Conservation (phyloP, 805 yeast species). For the Metschnikowia cubensis region DNA sequence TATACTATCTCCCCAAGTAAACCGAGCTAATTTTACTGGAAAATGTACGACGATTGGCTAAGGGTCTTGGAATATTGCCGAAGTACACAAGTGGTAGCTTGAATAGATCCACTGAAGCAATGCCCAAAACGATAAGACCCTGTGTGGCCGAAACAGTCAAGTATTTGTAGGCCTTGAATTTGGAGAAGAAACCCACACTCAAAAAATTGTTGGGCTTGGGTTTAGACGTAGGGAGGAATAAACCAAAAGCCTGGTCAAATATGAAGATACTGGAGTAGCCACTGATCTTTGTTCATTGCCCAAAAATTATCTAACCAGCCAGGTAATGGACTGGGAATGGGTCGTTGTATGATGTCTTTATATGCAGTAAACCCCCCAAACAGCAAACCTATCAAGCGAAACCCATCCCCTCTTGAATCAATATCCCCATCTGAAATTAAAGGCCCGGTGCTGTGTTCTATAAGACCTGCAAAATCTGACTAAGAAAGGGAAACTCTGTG, state of each 20-base stretch:
- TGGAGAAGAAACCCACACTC: conserved; percentile 8
- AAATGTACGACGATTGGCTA: conserved; percentile 85
- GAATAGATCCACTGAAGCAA: conserved; percentile 34
- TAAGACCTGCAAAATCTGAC: too few relatives aligned
- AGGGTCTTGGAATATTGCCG: conserved; percentile 65
- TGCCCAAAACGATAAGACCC: conserved; percentile 46
- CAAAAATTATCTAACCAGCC: conserved; percentile 38
- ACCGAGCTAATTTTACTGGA: conserved; percentile 17
- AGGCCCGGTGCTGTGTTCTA: too few relatives aligned
- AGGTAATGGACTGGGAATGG: too few relatives aligned
- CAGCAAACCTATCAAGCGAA: too few relatives aligned
- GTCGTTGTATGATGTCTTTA: too few relatives aligned
- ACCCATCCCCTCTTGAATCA: too few relatives aligned
- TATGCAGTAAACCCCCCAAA: too few relatives aligned
- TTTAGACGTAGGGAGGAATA: conserved; percentile 55
- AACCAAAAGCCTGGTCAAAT: conserved; percentile 84
- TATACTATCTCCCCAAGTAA: too few relatives aligned
- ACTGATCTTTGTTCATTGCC: conserved; percentile 75
- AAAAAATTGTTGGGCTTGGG: conserved; percentile 51
- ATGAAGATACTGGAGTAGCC: conserved; percentile 86
- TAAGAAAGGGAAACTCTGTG: too few relatives aligned
- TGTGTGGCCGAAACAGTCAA: conserved; percentile 49
- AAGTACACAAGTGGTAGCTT: conserved; percentile 17
- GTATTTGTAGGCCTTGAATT: conserved; percentile 5
- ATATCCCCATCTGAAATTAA: too few relatives aligned